Conservation (phyloP, 441 rosid genomes). For the Lepidium campestre region DNA sequence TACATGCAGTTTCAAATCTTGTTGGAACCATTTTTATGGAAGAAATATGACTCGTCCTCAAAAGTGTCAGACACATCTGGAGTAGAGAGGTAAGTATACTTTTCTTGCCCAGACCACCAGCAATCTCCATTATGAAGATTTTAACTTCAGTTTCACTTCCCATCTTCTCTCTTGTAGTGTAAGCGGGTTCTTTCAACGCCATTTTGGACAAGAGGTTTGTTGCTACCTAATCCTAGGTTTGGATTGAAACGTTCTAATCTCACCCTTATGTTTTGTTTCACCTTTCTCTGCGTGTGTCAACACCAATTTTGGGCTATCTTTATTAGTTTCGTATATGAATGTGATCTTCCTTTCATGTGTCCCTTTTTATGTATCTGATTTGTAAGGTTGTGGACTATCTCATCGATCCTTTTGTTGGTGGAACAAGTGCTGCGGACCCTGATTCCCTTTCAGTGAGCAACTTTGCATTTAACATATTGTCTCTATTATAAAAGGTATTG, state of each 20-base stretch:
- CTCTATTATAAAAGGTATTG: not conserved
- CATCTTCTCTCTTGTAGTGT: conserved; percentile 53
- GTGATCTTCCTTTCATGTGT: conserved; percentile 9
- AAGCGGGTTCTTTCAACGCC: conserved; percentile 78
- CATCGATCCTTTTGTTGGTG: conserved; percentile 91
- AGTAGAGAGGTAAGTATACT: conserved; percentile 53
- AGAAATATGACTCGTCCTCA: conserved; percentile 42
- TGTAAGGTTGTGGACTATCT: conserved; percentile 92
- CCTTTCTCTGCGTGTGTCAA: conserved; percentile 5
- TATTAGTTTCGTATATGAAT: not conserved
- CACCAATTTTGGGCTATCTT: not conserved
- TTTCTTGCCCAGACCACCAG: not conserved
- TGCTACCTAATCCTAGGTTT: conserved; percentile 5
- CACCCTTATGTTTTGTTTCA: not conserved
- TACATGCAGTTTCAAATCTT: conserved; percentile 65
- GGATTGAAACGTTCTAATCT: not conserved
- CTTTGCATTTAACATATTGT: not conserved
- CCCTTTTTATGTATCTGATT: conserved; percentile 16
- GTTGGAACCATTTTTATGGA: conserved; percentile 88
- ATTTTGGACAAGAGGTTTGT: conserved; percentile 92
- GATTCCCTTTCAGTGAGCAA: conserved; percentile 90
- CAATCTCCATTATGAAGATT: not conserved
- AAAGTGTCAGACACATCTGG: conserved; percentile 34
- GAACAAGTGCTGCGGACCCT: conserved; percentile 86
- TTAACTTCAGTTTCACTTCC: conserved; percentile 17